Base-by-base conservation (phyloP, 2,329 filamentous ascomycete species). In the Aspergillus fischeri region DNA sequence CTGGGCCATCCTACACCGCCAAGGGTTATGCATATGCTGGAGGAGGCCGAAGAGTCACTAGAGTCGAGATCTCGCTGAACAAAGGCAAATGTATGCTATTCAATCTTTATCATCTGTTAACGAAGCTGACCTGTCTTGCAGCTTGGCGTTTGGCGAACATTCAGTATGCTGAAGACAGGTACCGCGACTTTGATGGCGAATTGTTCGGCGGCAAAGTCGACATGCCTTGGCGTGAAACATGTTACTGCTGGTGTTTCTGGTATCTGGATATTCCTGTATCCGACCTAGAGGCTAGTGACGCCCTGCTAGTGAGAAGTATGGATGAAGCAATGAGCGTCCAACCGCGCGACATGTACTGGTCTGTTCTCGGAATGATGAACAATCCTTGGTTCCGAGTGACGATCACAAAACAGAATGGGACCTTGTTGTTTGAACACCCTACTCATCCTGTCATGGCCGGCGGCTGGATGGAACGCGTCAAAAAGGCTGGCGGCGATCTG, bases 361-460 rank as follows among this genome's bases (percentile, higher is more conserved):
- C 86, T 59, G 91, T 96, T 2, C 77, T 96, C 42, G 92, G 92
- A 0, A 97, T 97, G 92, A 96, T 97, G 92, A 96, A 96, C 75
- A 96, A 96, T 66, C 90, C 91, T 0, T 97, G 92, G 92, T 97
- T 89, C 72, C 83, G 92, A 4, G 83, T 97, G 1, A 84, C 86
- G 1, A 89, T 97, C 54, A 83, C 85, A 53, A 86, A 86, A 55
- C 86, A 92, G 58, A 80, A 79, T 0, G 79, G 83, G 17, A 74
- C 69, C 7, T 75, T 96, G 45, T 81, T 84, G 5, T 97, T 97
- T 64, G 92, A 96, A 71, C 92, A 97, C 65, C 92, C 92, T 0
- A 95, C 91, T 2, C 88, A 92, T 61, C 90, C 92, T 6, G 86
- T 87, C 0, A 86, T 87, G 62, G 82, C 88, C 0, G 90, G 90